A percentile compares a stretch with the other conserved stretches of the same genome.
These are phyloP conservation scores for Venturia oleaginea DNA, from an alignment of 2,329 filamentous ascomycete genomes.

Conservation along the genomic window DNA sequence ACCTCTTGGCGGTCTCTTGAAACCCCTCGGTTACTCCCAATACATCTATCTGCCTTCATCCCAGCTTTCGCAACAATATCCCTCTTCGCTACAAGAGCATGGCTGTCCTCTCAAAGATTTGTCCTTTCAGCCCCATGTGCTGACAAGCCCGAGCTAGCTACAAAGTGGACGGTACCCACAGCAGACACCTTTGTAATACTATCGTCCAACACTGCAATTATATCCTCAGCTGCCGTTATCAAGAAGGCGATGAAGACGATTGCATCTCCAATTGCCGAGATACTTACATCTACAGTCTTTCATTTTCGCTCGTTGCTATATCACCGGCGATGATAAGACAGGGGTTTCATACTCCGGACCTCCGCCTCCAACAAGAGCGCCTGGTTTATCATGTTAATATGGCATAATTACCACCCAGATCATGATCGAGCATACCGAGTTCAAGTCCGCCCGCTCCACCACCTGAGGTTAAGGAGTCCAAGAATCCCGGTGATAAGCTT, in stretches of 20 bases:
- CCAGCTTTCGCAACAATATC: not conserved
- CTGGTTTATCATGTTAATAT: not conserved
- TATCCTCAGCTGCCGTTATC: not conserved
- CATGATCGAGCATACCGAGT: not conserved
- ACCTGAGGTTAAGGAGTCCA: not conserved
- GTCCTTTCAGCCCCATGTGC: not conserved
- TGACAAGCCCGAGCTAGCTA: not conserved
- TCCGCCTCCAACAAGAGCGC: not conserved
- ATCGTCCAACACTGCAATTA: not conserved
- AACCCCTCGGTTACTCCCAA: not conserved
- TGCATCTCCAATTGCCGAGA: not conserved
- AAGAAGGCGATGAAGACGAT: not conserved
- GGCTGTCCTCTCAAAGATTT: not conserved
- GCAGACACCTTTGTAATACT: not conserved
- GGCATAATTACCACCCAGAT: not conserved
- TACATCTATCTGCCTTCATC: not conserved
- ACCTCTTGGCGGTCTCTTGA: not conserved
- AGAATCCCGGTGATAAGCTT: not conserved
- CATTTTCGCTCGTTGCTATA: not conserved
- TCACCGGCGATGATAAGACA: not conserved
- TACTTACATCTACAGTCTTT: not conserved
- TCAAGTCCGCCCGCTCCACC: not conserved
- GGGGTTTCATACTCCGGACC: not conserved
- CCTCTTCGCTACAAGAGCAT: conserved; percentile 1
- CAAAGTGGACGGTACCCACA: not conserved